phyloP scores from a whole-genome alignment of 805 yeast genomes.

The Hanseniaspora clermontiae region DNA sequence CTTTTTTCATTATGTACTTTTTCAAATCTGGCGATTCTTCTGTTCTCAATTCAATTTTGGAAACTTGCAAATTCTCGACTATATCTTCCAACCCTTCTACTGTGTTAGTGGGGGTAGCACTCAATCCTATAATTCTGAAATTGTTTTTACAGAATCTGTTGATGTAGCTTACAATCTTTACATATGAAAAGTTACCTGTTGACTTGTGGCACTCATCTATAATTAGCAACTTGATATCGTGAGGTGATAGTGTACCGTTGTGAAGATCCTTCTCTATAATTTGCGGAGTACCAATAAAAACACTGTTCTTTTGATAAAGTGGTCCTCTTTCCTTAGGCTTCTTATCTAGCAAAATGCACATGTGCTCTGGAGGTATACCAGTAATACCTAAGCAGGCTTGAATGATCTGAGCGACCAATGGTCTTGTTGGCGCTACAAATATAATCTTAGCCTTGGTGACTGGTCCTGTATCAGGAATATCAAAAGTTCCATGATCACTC shows the following conservation, averaged over 20 bases:
- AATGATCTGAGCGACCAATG: conserved; percentile 90
- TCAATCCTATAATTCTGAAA: conserved; percentile 68
- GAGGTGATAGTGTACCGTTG: conserved; percentile 65
- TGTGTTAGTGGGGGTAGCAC: conserved; percentile 92
- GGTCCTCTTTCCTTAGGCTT: conserved; percentile 49
- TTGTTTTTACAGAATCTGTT: conserved; percentile 47
- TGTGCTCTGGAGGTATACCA: conserved; percentile 63
- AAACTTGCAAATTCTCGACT: conserved; percentile 56
- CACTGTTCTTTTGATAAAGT: conserved; percentile 66
- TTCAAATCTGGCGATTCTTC: conserved; percentile 70
- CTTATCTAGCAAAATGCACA: conserved; percentile 63
- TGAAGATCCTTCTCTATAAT: conserved; percentile 83
- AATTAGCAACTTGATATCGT: conserved; percentile 58
- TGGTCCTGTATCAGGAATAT: conserved; percentile 34
- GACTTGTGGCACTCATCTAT: conserved; percentile 96
- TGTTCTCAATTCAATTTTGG: conserved; percentile 72
- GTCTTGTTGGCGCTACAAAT: conserved; percentile 95
- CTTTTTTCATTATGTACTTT: conserved; percentile 63
- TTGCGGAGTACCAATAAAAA: conserved; percentile 92
- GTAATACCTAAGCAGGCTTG: conserved; percentile 81
- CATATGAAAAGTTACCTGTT: conserved; percentile 79
- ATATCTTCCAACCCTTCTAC: conserved; percentile 81
- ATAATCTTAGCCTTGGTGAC: conserved; percentile 42
- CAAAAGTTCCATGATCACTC: neutral
- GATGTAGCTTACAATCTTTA: conserved; percentile 60